Conservation (phyloP, 148 eudicot genomes). For the Chenopodium berlandieri region DNA sequence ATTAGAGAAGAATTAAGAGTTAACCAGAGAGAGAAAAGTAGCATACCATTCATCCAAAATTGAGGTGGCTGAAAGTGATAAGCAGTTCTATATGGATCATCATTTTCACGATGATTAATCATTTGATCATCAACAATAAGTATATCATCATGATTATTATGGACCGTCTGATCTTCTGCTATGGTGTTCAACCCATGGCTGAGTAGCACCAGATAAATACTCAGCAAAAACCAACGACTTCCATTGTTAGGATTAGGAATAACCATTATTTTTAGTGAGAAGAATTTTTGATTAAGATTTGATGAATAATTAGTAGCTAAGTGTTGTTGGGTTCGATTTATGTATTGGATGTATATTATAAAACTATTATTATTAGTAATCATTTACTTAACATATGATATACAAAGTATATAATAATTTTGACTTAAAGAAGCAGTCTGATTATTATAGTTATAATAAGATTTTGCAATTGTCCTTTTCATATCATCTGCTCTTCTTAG, state of each 20-base stretch:
- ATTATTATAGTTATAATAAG: neutral
- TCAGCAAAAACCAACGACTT: neutral
- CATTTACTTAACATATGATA: neutral
- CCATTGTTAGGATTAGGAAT: neutral
- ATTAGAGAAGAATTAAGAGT: neutral
- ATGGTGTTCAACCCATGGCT: neutral
- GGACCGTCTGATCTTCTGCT: slow-evolving; percentile 11
- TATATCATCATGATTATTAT: neutral
- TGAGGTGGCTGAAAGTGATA: slow-evolving; percentile 25
- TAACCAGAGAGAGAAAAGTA: neutral
- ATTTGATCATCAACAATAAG: neutral
- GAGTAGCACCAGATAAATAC: slow-evolving; percentile 1
- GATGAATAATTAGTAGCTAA: neutral
- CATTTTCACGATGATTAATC: neutral
- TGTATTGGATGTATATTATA: neutral
- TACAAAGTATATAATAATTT: neutral
- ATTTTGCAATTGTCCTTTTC: neutral
- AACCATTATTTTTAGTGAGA: neutral
- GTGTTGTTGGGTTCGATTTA: neutral
- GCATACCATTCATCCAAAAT: slow-evolving; percentile 32
- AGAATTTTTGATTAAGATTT: neutral
- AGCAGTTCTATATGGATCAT: slow-evolving; percentile 29
- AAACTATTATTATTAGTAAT: neutral
- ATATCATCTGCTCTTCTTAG: neutral
- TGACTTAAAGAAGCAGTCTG: neutral